Percentiles rank a stretch among this genome's conserved stretches.
These are phyloP conservation scores for Trichaptum fuscoviolaceum DNA, from an alignment of 768 basidiomycete species.

Conservation along the genomic window DNA sequence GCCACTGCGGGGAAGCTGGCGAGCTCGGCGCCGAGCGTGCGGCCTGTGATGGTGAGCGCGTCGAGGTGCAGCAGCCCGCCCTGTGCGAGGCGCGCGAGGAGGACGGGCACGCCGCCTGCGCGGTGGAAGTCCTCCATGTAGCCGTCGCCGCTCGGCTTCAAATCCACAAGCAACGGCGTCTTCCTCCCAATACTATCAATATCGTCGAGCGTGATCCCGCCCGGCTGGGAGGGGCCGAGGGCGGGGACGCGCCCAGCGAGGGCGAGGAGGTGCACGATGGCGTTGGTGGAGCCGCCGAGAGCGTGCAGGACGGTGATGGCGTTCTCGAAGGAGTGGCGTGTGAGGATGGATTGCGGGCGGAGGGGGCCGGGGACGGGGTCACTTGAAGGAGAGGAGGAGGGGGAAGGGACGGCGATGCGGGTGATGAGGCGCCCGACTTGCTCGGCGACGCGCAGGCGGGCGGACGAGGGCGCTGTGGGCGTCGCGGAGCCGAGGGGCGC, in stretches of 20 bases:
- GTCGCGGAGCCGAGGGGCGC: constrained; percentile 20
- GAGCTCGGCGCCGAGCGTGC: constrained; percentile 15
- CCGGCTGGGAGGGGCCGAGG: neutral
- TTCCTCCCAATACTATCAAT: constrained; percentile 12
- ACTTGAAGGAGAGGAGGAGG: too few relatives aligned
- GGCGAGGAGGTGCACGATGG: constrained; percentile 16
- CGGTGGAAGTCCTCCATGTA: constrained; percentile 18
- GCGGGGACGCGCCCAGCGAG: constrained; percentile 12
- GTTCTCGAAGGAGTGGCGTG: constrained; percentile 15
- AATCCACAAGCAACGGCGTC: constrained; percentile 16
- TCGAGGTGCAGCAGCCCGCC: constrained; percentile 12
- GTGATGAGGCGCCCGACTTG: constrained; percentile 16
- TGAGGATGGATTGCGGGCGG: constrained; percentile 11
- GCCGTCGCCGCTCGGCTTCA: constrained; percentile 13
- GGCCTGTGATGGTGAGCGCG: constrained; percentile 15
- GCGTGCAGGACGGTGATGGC: constrained; percentile 17
- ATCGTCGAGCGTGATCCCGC: constrained; percentile 12
- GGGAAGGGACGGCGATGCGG: constrained; percentile 3
- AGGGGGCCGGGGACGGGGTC: too few relatives aligned
- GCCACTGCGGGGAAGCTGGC: neutral
- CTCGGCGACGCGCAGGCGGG: constrained; percentile 19
- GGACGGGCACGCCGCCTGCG: constrained; percentile 15
- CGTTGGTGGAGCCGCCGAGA: constrained; percentile 17
- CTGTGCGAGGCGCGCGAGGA: constrained; percentile 7
- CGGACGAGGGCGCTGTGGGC: constrained; percentile 19